Evolutionary conservation across 768 basidiomycete species (phyloP).

Genomic region (Leccinum barrowsii): DNA sequence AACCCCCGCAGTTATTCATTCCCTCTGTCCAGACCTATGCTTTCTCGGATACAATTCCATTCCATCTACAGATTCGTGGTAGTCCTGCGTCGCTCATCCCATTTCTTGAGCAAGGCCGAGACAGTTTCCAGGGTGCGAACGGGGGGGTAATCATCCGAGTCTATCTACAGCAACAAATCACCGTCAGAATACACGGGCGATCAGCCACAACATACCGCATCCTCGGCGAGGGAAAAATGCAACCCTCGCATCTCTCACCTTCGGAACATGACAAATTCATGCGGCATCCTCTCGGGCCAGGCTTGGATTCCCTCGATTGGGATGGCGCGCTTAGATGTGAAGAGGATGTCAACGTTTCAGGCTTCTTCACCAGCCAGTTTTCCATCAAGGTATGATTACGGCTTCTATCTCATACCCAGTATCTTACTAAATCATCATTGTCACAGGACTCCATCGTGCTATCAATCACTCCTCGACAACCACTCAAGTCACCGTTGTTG

Average conservation of each 20-base stretch:
- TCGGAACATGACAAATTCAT: slow-evolving; percentile 5
- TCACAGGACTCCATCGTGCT: slow-evolving; percentile 59
- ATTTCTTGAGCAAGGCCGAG: slow-evolving; percentile 34
- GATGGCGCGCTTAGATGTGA: slow-evolving; percentile 48
- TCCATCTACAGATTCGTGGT: slow-evolving; percentile 61
- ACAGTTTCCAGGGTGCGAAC: neutral
- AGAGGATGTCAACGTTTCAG: slow-evolving; percentile 38
- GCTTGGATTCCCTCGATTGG: slow-evolving; percentile 53
- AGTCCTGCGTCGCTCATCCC: slow-evolving; percentile 42
- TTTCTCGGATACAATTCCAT: slow-evolving; percentile 54
- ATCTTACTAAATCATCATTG: neutral
- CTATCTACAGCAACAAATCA: slow-evolving; percentile 49
- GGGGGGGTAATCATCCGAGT: slow-evolving; percentile 39
- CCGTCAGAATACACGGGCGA: slow-evolving; percentile 31
- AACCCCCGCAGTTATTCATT: slow-evolving; percentile 48
- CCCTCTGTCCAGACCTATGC: slow-evolving; percentile 55
- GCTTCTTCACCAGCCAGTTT: slow-evolving; percentile 46
- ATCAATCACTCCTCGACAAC: slow-evolving; percentile 41
- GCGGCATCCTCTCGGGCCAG: slow-evolving; percentile 17
- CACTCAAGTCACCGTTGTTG: slow-evolving; percentile 33
- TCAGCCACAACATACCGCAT: slow-evolving; percentile 12
- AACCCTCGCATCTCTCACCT: slow-evolving; percentile 40
- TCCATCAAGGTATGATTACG: slow-evolving; percentile 44
- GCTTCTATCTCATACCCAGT: neutral
- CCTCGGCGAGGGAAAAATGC: slow-evolving; percentile 49